Evolutionary conservation across 768 basidiomycete species (phyloP).

Genomic region (Lanmaoa rubissima): DNA sequence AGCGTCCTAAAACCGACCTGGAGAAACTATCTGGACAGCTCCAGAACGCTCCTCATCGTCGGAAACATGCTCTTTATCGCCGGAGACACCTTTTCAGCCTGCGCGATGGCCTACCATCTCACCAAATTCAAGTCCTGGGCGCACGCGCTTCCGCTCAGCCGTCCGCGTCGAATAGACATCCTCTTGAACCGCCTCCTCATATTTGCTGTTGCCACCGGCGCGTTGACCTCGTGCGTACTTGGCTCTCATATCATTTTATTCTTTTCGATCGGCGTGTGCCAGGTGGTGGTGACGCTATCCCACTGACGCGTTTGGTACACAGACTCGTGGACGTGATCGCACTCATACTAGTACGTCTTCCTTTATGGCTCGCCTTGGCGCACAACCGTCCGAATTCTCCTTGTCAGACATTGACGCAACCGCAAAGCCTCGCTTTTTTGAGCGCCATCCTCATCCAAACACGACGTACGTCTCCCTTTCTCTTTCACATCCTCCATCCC

Average conservation of each 20-base stretch:
- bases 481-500: too few species aligned
- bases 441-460: constrained; percentile 25
- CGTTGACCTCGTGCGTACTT: constrained; percentile 22
- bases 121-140: constrained; percentile 11
- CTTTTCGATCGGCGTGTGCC: background rate
- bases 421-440: constrained; percentile 17
- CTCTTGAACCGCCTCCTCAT: constrained; percentile 25
- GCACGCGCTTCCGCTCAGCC: background rate
- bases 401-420: constrained; percentile 19
- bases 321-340: constrained; percentile 28
- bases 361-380: too few species aligned
- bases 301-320: background rate
- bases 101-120: constrained; percentile 25
- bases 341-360: constrained; percentile 20
- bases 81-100: constrained; percentile 23
- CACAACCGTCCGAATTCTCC: background rate
- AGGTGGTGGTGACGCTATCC: background rate
- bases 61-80: constrained; percentile 27
- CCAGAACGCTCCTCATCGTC: constrained; percentile 9
- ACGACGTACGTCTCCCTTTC: constrained; percentile 19
- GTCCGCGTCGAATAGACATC: constrained; percentile 16
- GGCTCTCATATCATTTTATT: too few species aligned
- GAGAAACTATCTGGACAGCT: background rate
- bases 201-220: constrained; percentile 27
- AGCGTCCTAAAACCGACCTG: constrained; percentile 16